Base-by-base conservation (phyloP, 2,329 filamentous ascomycete species). In the Monilinia fructigena region DNA sequence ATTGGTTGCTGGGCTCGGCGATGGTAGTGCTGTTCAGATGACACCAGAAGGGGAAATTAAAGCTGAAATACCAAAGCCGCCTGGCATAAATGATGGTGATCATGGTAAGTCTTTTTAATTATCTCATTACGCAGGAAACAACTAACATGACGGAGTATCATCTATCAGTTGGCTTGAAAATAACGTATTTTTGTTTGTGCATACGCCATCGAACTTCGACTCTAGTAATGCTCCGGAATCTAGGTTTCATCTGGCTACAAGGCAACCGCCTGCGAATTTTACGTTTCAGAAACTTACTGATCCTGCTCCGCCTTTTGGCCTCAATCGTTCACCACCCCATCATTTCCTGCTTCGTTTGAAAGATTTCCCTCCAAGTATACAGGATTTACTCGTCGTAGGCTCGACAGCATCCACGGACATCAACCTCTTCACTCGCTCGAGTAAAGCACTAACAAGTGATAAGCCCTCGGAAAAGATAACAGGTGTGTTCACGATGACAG, bases 131-230 rank as follows among this genome's bases (percentile, higher is more conserved):
- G 31, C 42, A 63, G 50, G 50, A 66, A 40, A 74, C 78, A 70
- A 80, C 69, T 23, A 47, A 55, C 38, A 52, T 16, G 31, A 20
- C 4, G 8, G 23, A 89, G 91, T 96, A 3, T 91, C 92, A 4
- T 89, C 90, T 20, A 83, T 99, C 52, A 84, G 85, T 48, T 99
- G 96, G 95, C 83, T 98, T 26, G 91, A 95, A 74, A 97, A 95
- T 72, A 81, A 96, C 72, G 80, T 94, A 2, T 96, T 97, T 75
- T 82, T 98, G 55, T 83, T 89, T 65, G 85, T 95, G 28, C 89
- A 97, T 77, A 92, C 90, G 0, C 83, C 86, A n/a, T 80, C 83
- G 40, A 84, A 83, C 68, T 82, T 83, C 65, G 83, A 85, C 50
- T 81, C 82, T 63, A 79, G 79, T 31, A 73, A 74, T 35, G 81